These are phyloP conservation scores for Lepiota subincarnata DNA, from an alignment of 768 basidiomycete genomes.

Conservation along the genomic window DNA sequence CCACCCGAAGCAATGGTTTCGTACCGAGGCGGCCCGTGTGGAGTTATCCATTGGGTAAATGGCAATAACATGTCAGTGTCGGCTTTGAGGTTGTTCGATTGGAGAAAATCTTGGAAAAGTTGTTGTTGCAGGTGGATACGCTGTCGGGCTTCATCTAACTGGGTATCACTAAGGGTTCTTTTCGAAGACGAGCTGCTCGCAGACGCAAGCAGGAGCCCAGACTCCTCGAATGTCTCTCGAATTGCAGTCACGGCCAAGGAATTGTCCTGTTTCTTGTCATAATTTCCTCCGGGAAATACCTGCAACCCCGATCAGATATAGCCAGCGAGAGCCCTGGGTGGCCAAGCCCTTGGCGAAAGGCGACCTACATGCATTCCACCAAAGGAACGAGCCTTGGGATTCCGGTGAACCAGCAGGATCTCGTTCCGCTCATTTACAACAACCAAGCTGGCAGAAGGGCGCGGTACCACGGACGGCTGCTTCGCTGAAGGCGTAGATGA, in stretches of 20 bases:
- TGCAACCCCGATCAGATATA: slow-evolving; percentile 19
- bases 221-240: slow-evolving; percentile 75
- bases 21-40: slow-evolving; percentile 49
- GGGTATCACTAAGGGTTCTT: slow-evolving; percentile 26
- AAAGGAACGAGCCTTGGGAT: slow-evolving; percentile 59
- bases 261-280: slow-evolving; percentile 54
- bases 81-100: slow-evolving; percentile 36
- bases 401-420: slow-evolving; percentile 65
- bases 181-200: slow-evolving; percentile 9
- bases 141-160: slow-evolving; percentile 50
- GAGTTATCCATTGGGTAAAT: slow-evolving; percentile 76
- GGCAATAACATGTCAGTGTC: slow-evolving; percentile 51
- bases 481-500: slow-evolving; percentile 1
- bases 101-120: slow-evolving; percentile 51
- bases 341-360: background rate
- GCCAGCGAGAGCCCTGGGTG: background rate
- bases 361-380: slow-evolving; percentile 61
- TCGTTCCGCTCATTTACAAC: slow-evolving; percentile 65
- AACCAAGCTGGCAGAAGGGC: slow-evolving; percentile 65
- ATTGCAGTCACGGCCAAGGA: slow-evolving; percentile 61
- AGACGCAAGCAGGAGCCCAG: slow-evolving; percentile 56
- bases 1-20: slow-evolving; percentile 8
- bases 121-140: slow-evolving; percentile 50
- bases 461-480: slow-evolving; percentile 27
- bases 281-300: slow-evolving; percentile 79